A percentile compares a stretch with the other conserved stretches of the same genome.
phyloP scores from a whole-genome alignment of 345 rosid genomes.

The Limnanthes douglasii region DNA sequence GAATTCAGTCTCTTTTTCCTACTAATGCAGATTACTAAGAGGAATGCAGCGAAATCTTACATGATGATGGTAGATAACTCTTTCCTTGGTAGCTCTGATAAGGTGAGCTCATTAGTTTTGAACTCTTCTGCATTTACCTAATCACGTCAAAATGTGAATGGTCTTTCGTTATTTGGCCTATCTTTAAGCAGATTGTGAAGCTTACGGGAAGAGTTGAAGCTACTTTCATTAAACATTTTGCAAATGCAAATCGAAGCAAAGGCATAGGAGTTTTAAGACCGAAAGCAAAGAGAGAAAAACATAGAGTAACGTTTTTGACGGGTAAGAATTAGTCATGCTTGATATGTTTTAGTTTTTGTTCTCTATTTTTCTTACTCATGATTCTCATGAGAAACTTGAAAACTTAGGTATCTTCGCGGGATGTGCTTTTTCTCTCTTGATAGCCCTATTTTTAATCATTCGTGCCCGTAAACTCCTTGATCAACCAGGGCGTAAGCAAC shows the following conservation, averaged over 20 bases:
- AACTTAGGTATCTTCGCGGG: slow-evolving; percentile 31
- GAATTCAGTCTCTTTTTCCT: neutral
- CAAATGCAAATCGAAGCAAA: slow-evolving; percentile 27
- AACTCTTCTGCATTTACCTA: too few relatives aligned
- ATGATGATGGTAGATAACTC: slow-evolving; percentile 39
- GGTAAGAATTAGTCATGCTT: too few relatives aligned
- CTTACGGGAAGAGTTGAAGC: slow-evolving; percentile 32
- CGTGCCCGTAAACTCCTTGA: slow-evolving; percentile 16
- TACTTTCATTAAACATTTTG: slow-evolving; percentile 33
- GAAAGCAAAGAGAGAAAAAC: slow-evolving; percentile 20
- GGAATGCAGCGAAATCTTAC: slow-evolving; percentile 25
- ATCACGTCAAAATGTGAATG: too few relatives aligned
- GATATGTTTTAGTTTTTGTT: too few relatives aligned
- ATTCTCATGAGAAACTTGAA: neutral
- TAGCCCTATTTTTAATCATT: slow-evolving; percentile 16
- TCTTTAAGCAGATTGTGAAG: slow-evolving; percentile 22
- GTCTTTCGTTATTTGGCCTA: too few relatives aligned
- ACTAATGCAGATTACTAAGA: slow-evolving; percentile 23
- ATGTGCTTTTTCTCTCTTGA: slow-evolving; percentile 20
- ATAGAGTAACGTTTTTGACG: slow-evolving; percentile 20
- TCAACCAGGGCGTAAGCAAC: slow-evolving; percentile 4
- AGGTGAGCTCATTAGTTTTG: slow-evolving; percentile 22
- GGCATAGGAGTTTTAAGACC: slow-evolving; percentile 36
- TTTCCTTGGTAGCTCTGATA: slow-evolving; percentile 31
- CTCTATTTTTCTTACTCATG: neutral